Evolutionary conservation across 768 basidiomycete species (phyloP).

Genomic region (Tylopilus sp.): DNA sequence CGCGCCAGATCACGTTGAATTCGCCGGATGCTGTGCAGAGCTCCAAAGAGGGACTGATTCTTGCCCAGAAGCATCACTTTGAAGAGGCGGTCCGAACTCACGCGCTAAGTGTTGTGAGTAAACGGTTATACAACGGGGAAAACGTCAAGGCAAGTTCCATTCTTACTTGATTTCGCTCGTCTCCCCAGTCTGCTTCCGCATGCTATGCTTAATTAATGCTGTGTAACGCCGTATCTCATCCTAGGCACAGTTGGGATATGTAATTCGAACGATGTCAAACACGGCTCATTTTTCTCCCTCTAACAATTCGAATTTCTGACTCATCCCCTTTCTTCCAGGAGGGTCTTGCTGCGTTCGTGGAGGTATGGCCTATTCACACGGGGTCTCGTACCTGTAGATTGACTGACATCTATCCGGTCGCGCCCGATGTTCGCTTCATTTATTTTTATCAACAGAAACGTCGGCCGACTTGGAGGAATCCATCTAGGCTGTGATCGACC

Average conservation of each 20-base stretch:
- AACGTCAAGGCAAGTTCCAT: conserved; percentile 61
- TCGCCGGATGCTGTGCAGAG: conserved; percentile 80
- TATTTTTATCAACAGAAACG: conserved; percentile 13
- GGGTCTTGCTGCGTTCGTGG: conserved; percentile 64
- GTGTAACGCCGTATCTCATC: not conserved
- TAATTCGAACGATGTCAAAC: conserved; percentile 5
- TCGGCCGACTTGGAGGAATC: conserved; percentile 18
- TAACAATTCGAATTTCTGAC: conserved; percentile 10
- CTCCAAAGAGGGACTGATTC: conserved; percentile 66
- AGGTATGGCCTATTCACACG: conserved; percentile 17
- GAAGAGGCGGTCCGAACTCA: conserved; percentile 50
- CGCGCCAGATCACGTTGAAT: conserved; percentile 55
- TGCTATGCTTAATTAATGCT: not conserved
- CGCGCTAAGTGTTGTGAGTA: conserved; percentile 44
- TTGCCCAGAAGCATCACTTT: conserved; percentile 50
- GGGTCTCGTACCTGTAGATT: not conserved
- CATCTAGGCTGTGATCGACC: conserved; percentile 17
- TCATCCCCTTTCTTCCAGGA: conserved; percentile 43
- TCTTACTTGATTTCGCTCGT: not conserved
- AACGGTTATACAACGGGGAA: conserved; percentile 51
- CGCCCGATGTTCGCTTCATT: not conserved
- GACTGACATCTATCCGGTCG: conserved; percentile 4
- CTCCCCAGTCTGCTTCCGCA: not conserved
- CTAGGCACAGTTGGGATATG: not conserved
- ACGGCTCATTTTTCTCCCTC: not conserved